Base-by-base conservation (phyloP, 495 filamentous ascomycete genomes). In the Evernia prunastri region DNA sequence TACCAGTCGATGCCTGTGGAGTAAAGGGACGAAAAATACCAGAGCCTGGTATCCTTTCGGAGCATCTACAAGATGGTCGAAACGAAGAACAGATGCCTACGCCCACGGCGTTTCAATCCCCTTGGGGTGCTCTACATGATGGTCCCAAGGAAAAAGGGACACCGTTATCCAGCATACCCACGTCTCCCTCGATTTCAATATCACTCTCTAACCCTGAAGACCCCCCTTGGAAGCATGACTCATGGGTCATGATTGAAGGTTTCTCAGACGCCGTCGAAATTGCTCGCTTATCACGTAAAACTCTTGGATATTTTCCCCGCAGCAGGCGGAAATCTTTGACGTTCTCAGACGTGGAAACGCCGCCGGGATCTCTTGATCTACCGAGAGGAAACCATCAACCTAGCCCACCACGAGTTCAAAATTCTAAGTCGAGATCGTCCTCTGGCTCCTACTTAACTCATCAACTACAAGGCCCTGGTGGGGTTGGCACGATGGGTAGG, bases 291-390 rank as follows among this genome's bases (percentile, higher is more conserved):
- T 83, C 90, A 31, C 86, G 90, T 58, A 85, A 86, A 74, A 82
- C 88, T 5, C 78, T 97, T 27, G 94, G 93, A 35, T 96, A 92
- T 75, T 97, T 97, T 70, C 93, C 94, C 1, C 91, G 90, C 18
- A 84, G 91, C 3, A 83, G 94, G 69, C 90, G 91, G 80, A 97
- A 96, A 82, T 86, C 81, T 11, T 75, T 83, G 49, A 79, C 82
- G 12, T 75, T 74, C 13, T 85, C 84, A 1, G 76, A 83, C 45
- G 63, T 82, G 23, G 84, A 83, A 27, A 86, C 86, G 10, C 86
- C 87, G 8, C 79, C 83, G 20, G 78, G 76, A n/a, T 89, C 87
- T 7, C 68, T 84, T 31, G 87, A 90, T 54, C 71, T 87, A 6
- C 68, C 72, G 12, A 72, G 75, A 36, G 65, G 70, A 56, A 72